Percentiles rank a stretch among this genome's conserved stretches.
Conservation (phyloP, 106 monocot species). For the Cymbidium sinense region DNA sequence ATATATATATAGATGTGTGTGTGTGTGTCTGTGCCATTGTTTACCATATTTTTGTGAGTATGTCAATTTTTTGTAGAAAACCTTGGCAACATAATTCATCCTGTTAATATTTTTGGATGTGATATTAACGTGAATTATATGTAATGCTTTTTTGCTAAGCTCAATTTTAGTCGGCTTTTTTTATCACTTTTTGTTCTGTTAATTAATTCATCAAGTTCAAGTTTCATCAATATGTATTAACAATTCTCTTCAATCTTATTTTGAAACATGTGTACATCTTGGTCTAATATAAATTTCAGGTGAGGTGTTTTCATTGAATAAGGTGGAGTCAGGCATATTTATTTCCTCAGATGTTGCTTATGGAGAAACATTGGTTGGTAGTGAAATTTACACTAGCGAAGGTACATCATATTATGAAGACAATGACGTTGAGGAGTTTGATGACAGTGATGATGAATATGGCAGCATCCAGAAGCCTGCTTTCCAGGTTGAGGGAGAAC, state of each 20-base stretch:
- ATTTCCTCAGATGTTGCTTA: neutral
- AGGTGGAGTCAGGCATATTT: neutral
- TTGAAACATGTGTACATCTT: neutral
- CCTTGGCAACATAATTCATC: neutral
- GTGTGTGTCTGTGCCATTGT: no score
- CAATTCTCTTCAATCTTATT: neutral
- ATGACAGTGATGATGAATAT: constrained; percentile 57
- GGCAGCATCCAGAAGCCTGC: constrained; percentile 67
- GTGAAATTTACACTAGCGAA: neutral
- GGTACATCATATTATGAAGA: neutral
- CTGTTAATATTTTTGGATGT: neutral
- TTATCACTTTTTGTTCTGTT: neutral
- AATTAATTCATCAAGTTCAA: neutral
- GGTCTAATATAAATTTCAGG: neutral
- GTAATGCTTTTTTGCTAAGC: neutral
- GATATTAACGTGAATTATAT: neutral
- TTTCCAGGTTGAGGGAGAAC: constrained; percentile 81
- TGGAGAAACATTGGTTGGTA: constrained; percentile 2
- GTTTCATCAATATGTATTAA: neutral
- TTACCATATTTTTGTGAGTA: neutral
- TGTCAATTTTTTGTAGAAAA: neutral
- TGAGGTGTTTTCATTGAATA: neutral
- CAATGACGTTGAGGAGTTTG: constrained; percentile 17
- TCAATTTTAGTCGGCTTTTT: neutral
- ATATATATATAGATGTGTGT: no score